Evolutionary conservation across 306 rosid genomes (phyloP), one percentile per base, ranked within the genome.

Genomic region (Pueraria montana): DNA sequence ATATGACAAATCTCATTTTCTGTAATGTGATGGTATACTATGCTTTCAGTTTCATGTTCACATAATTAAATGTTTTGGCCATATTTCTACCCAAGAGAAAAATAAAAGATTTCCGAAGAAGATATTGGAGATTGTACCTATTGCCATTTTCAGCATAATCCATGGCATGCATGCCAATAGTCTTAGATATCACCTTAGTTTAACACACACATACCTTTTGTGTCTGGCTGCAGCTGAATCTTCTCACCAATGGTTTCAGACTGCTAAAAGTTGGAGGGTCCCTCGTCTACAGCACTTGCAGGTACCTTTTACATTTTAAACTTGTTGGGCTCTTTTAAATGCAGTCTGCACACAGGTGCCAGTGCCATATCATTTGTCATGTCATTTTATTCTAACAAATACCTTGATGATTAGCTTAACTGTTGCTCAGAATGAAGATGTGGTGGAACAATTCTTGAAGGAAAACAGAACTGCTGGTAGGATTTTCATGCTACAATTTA

Each of bases 251-350:
- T 66, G 98, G 99, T 79, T 96, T 96, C 93, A 82, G 90, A 72
- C 86, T 92, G 84, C 90, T 94, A 48, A 96, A 92, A 89, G 91
- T 88, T 20, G 92, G 95, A 55, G 97, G 99, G 1, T 48, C 86
- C 65, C 97, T 96, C 16, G 83, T 96, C 88, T 96, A 92, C 83
- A 96, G 98, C 91, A 96, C 99, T 84, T 96, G 99, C 98, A 94
- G 97, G 99, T 96, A 71, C 82, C 72, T 71, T 84, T 74, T 65
- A 4, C 26, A 74, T 48, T 52, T 64, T 43, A 67, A 67, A 50
- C 42, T 46, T 82, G 34, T 81, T 74, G 2, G 55, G 74, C 55
- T 43, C 23, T 65, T 81, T 16, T 24, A 50, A 38, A 73, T 67
- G 43, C 52, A 78, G 21, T 78, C 58, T 62, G 56, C 63, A 42